Base-by-base conservation (phyloP, 768 basidiomycete genomes). In the Grammothele lineata region DNA sequence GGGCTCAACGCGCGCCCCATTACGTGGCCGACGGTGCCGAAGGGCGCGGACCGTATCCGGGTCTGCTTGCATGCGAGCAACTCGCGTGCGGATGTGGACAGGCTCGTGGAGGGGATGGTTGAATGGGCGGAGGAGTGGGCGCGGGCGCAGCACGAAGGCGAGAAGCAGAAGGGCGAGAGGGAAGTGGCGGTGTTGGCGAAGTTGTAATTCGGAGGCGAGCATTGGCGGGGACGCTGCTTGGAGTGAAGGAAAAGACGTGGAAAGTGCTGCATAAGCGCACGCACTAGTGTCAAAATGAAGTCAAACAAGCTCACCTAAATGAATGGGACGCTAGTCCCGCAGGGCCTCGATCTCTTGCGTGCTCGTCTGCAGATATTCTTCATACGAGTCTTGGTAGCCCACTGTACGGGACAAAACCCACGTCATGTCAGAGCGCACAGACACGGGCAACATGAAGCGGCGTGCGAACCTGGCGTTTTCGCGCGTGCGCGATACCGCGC, bases 1-100 rank as follows among this genome's bases (percentile, higher is more conserved):
- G 76, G 76, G 1, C 74, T 87, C 58, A 81, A 83, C 54, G 86
- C 84, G 0, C 80, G 84, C 3, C 81, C 87, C 4, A 91, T 92
- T 34, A 82, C 79, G 9, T 86, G 84, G 72, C 94, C 95, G 0
- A 96, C 93, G 0, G 93, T 96, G 0, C 91, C 93, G 0, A 84
- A 83, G 43, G 92, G 90, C 8, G 77, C 77, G 49, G 87, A 93
- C 50, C 78, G 93, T 15, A 84, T 97, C 2, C 67, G 94, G 3
- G 78, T 97, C n/a, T 97, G 94, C 62, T 58, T 97, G 22, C 88
- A 93, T 58, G 81, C 92, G 0, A 81, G 75, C 1, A 91, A 94
- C 57, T 79, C 81, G 25, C 48, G 57, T 2, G 71, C 67, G 32
- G 83, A 94, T 23, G 72, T 95, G 3, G 75, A 80, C 32, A 60